Percentiles rank a stretch among this genome's conserved stretches.
These are phyloP conservation scores for Bonia amplexicaulis DNA, from an alignment of 176 grass and related monocot species.

Conservation along the genomic window DNA sequence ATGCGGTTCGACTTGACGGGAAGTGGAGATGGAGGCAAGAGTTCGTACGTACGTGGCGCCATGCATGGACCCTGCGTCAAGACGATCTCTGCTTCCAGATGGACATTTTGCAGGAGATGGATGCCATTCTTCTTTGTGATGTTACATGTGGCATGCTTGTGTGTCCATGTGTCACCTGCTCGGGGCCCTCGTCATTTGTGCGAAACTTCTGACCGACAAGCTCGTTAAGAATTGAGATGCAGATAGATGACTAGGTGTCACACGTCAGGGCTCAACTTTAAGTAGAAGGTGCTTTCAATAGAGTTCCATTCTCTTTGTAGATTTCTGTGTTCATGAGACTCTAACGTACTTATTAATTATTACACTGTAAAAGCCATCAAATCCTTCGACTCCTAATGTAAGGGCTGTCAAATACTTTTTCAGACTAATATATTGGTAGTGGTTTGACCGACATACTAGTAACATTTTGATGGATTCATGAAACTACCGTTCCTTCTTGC, in stretches of 20 bases:
- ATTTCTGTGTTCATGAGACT: no score
- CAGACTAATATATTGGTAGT: no score
- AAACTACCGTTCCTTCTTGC: no score
- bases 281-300: no score
- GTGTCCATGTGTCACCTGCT: background rate
- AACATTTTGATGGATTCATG: no score
- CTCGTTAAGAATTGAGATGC: background rate
- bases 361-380: no score
- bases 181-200: background rate
- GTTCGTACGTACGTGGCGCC: slow-evolving; percentile 41
- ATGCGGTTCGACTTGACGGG: background rate
- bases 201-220: background rate
- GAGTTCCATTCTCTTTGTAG: no score
- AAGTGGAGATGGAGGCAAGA: background rate
- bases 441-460: no score
- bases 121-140: background rate
- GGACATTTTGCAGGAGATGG: background rate
- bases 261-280: background rate
- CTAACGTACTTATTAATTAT: no score
- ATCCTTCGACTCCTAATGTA: no score
- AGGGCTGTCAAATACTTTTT: no score
- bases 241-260: background rate
- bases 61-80: slow-evolving; percentile 33
- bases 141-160: slow-evolving; percentile 7
- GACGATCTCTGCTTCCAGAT: background rate